These are phyloP conservation scores for Triadica sebifera DNA, from an alignment of 345 rosid genomes.

Conservation along the genomic window DNA sequence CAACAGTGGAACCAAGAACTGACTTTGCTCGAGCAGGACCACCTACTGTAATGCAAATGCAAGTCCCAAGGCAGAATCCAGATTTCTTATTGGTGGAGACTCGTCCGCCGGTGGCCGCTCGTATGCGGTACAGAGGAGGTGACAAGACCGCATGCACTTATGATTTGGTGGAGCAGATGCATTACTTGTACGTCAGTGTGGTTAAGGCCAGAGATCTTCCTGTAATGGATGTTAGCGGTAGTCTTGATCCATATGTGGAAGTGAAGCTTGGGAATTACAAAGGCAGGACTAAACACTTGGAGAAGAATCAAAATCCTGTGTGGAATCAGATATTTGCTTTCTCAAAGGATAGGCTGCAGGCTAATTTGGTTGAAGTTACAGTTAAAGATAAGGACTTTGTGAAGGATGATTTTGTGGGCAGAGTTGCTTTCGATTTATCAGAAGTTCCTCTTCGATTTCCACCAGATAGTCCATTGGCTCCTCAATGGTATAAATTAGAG, in stretches of 20 bases:
- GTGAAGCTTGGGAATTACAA: conserved; percentile 36
- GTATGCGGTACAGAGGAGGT: conserved; percentile 35
- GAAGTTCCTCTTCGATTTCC: conserved; percentile 33
- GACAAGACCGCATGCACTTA: conserved; percentile 28
- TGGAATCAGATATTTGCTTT: conserved; percentile 34
- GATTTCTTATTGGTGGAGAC: conserved; percentile 41
- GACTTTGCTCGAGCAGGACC: conserved; percentile 37
- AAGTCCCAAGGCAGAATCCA: conserved; percentile 38
- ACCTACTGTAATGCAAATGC: conserved; percentile 29
- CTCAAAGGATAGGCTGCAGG: conserved; percentile 32
- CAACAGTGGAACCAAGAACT: conserved; percentile 28
- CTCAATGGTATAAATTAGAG: conserved; percentile 34
- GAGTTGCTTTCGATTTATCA: conserved; percentile 14
- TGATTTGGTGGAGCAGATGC: conserved; percentile 37
- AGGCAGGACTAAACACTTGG: conserved; percentile 27
- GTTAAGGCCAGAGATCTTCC: conserved; percentile 37
- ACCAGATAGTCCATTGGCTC: conserved; percentile 37
- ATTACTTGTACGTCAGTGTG: conserved; percentile 29
- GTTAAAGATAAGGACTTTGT: conserved; percentile 32
- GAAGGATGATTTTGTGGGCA: conserved; percentile 39
- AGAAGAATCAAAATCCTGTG: conserved; percentile 29
- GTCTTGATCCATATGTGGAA: conserved; percentile 36
- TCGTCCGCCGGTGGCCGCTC: conserved; percentile 43
- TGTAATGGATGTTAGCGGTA: conserved; percentile 32
- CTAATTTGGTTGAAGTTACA: conserved; percentile 31